Conservation (phyloP, 352 stramenopile species). For the Proteromonas lacertae region DNA sequence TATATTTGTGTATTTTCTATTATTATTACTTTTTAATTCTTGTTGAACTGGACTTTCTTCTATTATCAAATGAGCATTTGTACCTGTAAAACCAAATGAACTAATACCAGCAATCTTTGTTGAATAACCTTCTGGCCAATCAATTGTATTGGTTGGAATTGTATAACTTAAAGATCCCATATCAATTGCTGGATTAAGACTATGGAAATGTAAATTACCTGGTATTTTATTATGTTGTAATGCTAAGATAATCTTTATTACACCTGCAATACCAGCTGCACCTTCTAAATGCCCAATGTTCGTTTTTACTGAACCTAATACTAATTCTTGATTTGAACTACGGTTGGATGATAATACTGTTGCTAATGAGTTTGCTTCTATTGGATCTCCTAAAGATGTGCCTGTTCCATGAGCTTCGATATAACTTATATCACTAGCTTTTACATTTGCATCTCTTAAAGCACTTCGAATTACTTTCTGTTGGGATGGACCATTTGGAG, state of each 20-base stretch:
- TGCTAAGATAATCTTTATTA: constrained; percentile 9
- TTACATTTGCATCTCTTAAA: constrained; percentile 4
- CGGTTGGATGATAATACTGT: constrained; percentile 5
- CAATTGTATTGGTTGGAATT: too few species aligned
- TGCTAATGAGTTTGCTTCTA: too few species aligned
- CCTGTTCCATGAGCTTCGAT: constrained; percentile 16
- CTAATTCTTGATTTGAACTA: constrained; percentile 12
- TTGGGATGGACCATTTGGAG: too few species aligned
- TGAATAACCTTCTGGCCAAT: too few species aligned
- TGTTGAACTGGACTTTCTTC: too few species aligned
- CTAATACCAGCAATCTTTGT: constrained; percentile 12
- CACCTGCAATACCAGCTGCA: constrained; percentile 13
- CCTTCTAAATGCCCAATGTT: constrained; percentile 18
- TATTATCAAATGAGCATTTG: constrained; percentile 13
- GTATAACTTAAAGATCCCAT: background rate
- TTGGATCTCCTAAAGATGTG: constrained; percentile 14
- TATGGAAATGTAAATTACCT: too few species aligned
- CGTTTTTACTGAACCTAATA: too few species aligned
- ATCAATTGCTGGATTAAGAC: too few species aligned
- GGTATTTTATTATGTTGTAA: constrained; percentile 7
- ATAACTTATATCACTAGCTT: constrained; percentile 7
- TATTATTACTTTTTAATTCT: too few species aligned
- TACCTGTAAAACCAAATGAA: constrained; percentile 16
- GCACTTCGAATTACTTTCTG: too few species aligned
- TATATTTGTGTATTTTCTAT: too few species aligned